Conservation (phyloP, 2,329 filamentous ascomycete species). For the Arthrobotrys megalospora region DNA sequence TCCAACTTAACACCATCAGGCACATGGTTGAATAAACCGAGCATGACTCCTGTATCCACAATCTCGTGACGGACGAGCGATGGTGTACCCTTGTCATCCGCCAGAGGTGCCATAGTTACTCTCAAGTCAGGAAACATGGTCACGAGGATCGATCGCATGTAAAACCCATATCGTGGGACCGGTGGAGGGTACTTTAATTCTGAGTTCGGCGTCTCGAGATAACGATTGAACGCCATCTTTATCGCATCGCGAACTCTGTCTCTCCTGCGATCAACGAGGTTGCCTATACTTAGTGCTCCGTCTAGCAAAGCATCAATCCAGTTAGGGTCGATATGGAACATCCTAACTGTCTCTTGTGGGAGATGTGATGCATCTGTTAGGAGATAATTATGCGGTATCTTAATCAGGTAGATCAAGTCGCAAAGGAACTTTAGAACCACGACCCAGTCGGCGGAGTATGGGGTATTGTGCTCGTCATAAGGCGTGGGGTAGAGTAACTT, state of each 20-base stretch:
- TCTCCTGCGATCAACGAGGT: conserved; percentile 66
- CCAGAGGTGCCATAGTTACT: conserved; percentile 60
- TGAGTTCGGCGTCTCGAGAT: conserved; percentile 63
- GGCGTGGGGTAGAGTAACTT: conserved; percentile 46
- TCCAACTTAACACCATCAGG: conserved; percentile 64
- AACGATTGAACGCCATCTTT: conserved; percentile 66
- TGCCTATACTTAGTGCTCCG: conserved; percentile 68
- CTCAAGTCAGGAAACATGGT: conserved; percentile 68
- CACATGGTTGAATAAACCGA: conserved; percentile 66
- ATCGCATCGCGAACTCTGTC: conserved; percentile 65
- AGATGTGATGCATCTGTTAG: conserved; percentile 67
- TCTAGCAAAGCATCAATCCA: conserved; percentile 70
- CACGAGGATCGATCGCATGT: conserved; percentile 67
- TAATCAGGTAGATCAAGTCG: conserved; percentile 67
- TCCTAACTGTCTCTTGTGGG: conserved; percentile 67
- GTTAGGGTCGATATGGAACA: conserved; percentile 69
- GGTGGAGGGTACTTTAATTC: conserved; percentile 63
- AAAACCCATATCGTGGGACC: conserved; percentile 68
- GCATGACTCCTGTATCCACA: conserved; percentile 65
- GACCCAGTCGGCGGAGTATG: conserved; percentile 67
- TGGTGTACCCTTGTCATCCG: conserved; percentile 55
- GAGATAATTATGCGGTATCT: conserved; percentile 68
- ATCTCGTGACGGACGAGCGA: conserved; percentile 66
- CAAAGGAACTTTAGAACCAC: conserved; percentile 67
- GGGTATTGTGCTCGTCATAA: conserved; percentile 66